A percentile compares a stretch with the other conserved stretches of the same genome.
phyloP scores from a whole-genome alignment of 108 stramenopile species.

The Heterococcus sp. region DNA sequence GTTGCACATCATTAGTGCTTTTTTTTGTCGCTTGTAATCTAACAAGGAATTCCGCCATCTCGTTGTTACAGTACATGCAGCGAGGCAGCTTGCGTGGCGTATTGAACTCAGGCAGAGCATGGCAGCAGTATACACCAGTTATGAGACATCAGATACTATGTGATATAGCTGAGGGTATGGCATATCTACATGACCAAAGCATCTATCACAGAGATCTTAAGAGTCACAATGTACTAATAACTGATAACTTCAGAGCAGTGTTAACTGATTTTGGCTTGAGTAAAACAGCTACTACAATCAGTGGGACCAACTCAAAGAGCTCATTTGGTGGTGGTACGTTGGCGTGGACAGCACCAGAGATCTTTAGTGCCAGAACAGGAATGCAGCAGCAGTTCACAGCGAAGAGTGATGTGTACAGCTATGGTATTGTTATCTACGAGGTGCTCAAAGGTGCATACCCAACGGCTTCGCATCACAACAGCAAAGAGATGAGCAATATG shows the following conservation, averaged over 20 bases:
- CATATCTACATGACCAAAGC: neutral
- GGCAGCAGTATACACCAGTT: neutral
- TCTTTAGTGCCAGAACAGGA: neutral
- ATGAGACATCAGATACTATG: neutral
- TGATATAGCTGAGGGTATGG: neutral
- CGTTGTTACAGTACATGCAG: neutral
- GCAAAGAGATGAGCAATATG: neutral
- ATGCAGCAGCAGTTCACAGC: neutral
- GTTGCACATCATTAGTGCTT: too few species aligned
- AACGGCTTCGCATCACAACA: too few species aligned
- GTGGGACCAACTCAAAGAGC: neutral
- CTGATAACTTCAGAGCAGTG: neutral
- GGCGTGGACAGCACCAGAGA: neutral
- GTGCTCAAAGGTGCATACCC: neutral
- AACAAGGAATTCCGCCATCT: too few species aligned
- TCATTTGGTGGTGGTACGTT: neutral
- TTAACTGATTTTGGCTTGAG: neutral
- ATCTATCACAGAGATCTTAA: neutral
- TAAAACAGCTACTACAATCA: neutral
- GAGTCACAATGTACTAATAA: neutral
- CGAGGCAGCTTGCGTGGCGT: neutral
- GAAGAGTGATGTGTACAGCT: neutral
- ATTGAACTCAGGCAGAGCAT: neutral
- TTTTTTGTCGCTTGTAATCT: too few species aligned
- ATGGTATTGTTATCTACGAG: neutral